phyloP scores from a whole-genome alignment of 2,329 filamentous ascomycete genomes.

The Talaromyces sp. region DNA sequence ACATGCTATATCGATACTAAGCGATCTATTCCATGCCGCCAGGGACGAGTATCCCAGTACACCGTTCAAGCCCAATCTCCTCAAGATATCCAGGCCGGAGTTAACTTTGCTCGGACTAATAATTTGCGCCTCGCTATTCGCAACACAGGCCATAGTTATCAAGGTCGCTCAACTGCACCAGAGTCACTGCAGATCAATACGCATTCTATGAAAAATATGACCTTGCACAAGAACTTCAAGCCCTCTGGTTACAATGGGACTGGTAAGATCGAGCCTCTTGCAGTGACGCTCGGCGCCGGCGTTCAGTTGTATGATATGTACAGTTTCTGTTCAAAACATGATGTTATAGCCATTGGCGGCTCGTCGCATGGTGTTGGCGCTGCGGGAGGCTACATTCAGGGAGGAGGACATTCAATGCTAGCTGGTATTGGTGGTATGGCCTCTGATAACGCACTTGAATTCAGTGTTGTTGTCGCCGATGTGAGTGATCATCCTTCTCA shows the following conservation, averaged over 20 bases:
- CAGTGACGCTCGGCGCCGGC: conserved; percentile 56
- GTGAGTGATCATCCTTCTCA: conserved; percentile 5
- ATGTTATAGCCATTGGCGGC: conserved; percentile 50
- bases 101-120: conserved; percentile 5
- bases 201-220: conserved; percentile 2
- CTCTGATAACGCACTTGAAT: conserved; percentile 49
- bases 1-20: conserved; percentile 7
- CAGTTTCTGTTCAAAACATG: conserved; percentile 38
- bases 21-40: conserved; percentile 2
- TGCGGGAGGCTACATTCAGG: conserved; percentile 61
- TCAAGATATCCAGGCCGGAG: conserved; percentile 8
- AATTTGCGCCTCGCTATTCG: conserved; percentile 43
- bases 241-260: neutral
- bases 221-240: neutral
- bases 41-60: conserved; percentile 11
- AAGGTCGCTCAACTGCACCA: conserved; percentile 12
- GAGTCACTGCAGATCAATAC: conserved; percentile 14
- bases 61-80: neutral
- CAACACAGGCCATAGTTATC: conserved; percentile 59
- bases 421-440: conserved; percentile 45
- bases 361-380: conserved; percentile 50
- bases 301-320: conserved; percentile 54
- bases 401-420: conserved; percentile 57
- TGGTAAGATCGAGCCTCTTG: conserved; percentile 21
- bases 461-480: conserved; percentile 43